Conservation (phyloP, 495 filamentous ascomycete species). For the Gamarada debralockiae region DNA sequence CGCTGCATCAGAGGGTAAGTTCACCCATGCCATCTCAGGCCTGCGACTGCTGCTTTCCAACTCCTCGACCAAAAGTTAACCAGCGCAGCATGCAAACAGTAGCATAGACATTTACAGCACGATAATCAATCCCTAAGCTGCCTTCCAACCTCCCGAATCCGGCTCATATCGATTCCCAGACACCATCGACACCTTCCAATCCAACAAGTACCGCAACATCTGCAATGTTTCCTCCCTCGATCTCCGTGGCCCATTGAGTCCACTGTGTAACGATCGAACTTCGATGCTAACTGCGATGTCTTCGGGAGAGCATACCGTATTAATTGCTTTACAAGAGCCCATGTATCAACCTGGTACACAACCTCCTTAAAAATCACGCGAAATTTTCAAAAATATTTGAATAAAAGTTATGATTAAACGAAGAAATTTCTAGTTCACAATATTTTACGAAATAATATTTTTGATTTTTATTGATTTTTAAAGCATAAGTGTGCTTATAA, state of each 20-base stretch:
- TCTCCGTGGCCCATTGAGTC: constrained; percentile 40
- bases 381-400: no score
- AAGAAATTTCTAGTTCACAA: no score
- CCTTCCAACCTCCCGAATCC: constrained; percentile 35
- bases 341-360: no score
- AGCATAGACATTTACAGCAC: constrained; percentile 7
- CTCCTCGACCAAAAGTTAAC: neutral
- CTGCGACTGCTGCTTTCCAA: neutral
- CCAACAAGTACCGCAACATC: constrained; percentile 36
- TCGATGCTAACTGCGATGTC: constrained; percentile 42
- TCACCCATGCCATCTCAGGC: no score
- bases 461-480: no score
- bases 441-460: no score
- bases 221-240: constrained; percentile 49
- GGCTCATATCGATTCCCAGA: constrained; percentile 31
- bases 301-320: no score
- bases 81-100: neutral
- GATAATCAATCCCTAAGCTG: constrained; percentile 26
- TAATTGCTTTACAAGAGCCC: no score
- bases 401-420: no score
- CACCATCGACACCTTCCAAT: constrained; percentile 31
- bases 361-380: no score
- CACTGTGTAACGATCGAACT: constrained; percentile 35
- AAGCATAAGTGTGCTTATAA: no score
- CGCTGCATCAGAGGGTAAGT: no score